A percentile compares a stretch with the other conserved stretches of the same genome.
phyloP scores from a whole-genome alignment of 257 asterid genomes.

The Solanum pimpinellifolium region DNA sequence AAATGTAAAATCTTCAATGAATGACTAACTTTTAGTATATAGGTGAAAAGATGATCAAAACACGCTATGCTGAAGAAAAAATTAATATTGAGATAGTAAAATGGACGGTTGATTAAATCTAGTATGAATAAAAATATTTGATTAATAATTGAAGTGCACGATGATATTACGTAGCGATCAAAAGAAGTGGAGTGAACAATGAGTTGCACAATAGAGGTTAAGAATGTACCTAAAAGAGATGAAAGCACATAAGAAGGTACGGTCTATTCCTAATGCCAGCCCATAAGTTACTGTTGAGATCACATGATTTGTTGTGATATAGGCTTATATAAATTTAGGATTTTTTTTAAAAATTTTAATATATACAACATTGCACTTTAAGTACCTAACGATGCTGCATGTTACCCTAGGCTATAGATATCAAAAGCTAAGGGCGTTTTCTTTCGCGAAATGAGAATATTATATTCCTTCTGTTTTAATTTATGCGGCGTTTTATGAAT shows the following conservation, averaged over 20 bases:
- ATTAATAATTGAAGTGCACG: background rate
- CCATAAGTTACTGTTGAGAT: background rate
- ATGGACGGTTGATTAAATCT: background rate
- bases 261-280: background rate
- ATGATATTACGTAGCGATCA: background rate
- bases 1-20: background rate
- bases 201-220: background rate
- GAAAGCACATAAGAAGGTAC: background rate
- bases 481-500: background rate
- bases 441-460: background rate
- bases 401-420: background rate
- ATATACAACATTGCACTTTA: background rate
- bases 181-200: background rate
- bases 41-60: background rate
- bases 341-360: background rate
- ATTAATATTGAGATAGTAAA: background rate
- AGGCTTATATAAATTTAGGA: background rate
- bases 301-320: background rate
- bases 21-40: background rate
- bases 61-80: too few relatives aligned
- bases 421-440: background rate
- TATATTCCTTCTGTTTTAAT: background rate
- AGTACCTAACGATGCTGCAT: background rate
- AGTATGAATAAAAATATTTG: background rate
- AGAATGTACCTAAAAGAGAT: background rate